These are phyloP conservation scores for Echinosophora koreensis DNA, from an alignment of 306 rosid species.

Conservation along the genomic window DNA sequence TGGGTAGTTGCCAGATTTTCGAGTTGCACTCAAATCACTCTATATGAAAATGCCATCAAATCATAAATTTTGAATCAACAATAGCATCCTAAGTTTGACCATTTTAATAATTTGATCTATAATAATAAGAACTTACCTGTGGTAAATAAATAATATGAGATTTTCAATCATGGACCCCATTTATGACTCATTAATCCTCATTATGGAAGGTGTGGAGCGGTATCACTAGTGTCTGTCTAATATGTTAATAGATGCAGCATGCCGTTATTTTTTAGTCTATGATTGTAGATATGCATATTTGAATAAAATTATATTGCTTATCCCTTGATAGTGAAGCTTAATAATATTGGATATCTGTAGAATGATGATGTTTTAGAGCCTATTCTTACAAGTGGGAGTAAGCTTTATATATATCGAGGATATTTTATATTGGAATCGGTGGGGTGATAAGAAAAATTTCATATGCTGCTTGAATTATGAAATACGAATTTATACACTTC, in stretches of 20 bases:
- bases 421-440: slow-evolving; percentile 9
- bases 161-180: slow-evolving; percentile 33
- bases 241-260: slow-evolving; percentile 42
- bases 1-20: slow-evolving; percentile 6
- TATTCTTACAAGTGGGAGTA: neutral
- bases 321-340: slow-evolving; percentile 49
- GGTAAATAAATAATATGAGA: slow-evolving; percentile 36
- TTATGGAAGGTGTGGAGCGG: slow-evolving; percentile 44
- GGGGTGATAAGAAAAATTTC: neutral
- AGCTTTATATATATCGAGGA: neutral
- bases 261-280: slow-evolving; percentile 33
- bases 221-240: slow-evolving; percentile 27
- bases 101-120: slow-evolving; percentile 31
- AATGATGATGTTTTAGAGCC: slow-evolving; percentile 37
- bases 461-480: neutral
- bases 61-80: slow-evolving; percentile 30
- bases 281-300: slow-evolving; percentile 24
- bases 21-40: slow-evolving; percentile 6
- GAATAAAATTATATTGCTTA: slow-evolving; percentile 35
- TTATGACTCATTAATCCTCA: slow-evolving; percentile 46
- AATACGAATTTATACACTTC: slow-evolving; percentile 8
- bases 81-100: slow-evolving; percentile 17
- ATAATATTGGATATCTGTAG: slow-evolving; percentile 36
- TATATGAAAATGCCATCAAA: slow-evolving; percentile 12
- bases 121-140: slow-evolving; percentile 1